phyloP scores from a whole-genome alignment of 2,329 filamentous ascomycete genomes.

The Alternaria brassicae region DNA sequence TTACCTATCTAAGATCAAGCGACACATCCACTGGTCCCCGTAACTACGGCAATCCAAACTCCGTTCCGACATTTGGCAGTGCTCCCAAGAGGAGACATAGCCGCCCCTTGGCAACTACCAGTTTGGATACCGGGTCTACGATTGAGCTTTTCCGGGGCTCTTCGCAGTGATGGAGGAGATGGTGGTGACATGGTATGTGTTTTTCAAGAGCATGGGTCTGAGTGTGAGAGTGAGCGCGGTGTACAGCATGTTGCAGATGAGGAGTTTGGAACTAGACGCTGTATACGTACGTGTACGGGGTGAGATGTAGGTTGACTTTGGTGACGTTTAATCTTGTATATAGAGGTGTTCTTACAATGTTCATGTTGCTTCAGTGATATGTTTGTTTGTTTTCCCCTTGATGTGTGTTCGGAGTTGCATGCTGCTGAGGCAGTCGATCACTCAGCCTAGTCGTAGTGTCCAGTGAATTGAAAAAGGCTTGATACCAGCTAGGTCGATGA shows the following conservation, averaged over 20 bases:
- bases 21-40: not conserved
- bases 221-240: not conserved
- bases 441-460: no score
- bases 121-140: conserved; percentile 17
- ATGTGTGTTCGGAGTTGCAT: no score
- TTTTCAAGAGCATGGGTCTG: not conserved
- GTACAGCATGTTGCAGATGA: not conserved
- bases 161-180: not conserved
- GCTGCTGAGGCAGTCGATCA: no score
- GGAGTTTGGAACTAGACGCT: not conserved
- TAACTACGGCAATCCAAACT: conserved; percentile 7
- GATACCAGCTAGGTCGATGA: no score
- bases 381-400: not conserved
- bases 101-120: not conserved
- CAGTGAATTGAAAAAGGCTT: no score
- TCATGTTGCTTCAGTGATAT: accelerated
- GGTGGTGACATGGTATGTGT: not conserved
- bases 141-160: conserved; percentile 22
- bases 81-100: conserved; percentile 7
- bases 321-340: not conserved
- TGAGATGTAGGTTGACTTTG: not conserved
- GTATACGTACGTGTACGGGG: not conserved
- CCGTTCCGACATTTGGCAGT: conserved; percentile 21
- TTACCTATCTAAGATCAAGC: conserved; percentile 14
- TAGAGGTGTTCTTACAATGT: accelerated